Base-by-base conservation (phyloP, 352 stramenopile species). In the Halophytophthora polymorphica region DNA sequence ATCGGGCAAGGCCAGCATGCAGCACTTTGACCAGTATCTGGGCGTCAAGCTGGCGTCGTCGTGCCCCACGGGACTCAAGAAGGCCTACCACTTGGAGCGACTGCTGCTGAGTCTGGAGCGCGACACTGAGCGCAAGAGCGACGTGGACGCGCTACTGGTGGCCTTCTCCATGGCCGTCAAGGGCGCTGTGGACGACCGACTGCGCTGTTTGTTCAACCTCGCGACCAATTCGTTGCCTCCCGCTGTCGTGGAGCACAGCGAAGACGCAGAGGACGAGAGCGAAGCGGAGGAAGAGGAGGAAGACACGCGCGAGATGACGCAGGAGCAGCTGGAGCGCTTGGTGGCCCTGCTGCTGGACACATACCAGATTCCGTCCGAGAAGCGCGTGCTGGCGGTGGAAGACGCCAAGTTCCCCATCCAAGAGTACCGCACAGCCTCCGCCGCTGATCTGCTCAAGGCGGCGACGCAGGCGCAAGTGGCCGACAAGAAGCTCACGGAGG, bases 81-180 rank as follows among this genome's bases (percentile, higher is more conserved):
- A 88, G 41, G 74, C 66, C 15, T 77, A 93, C 38, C 83, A 93
- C 47, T 48, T 93, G 40, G 83, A 93, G 53, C 73, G 83, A 29
- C 73, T 93, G 41, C 56, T 91, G 36, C 41, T 88, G 62, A 88
- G 79, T 61, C 65, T 93, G 6, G 44, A 71, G 29, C 71, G 69
- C 46, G 74, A 89, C 35, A 55, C 35, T 6, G 54, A 84, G 29
- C 64, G 80, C 44, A 88, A 87, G 59, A 58, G 55, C 38, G 71
- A 89, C 43, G 61, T 90, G 22, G 78, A 93, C 41, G 73, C 80
- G 38, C 65, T 90, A 39, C 56, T 93, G 45, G 80, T 90, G 15
- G 83, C 83, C 37, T 91, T 93, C 58, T 90, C 83, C 22, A 79
- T 93, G 78, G 77, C 79, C 2, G 73, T 93, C 28, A 91, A 93